Base-by-base conservation (phyloP, 108 stramenopile species). In the Discostella stelligeroides region DNA sequence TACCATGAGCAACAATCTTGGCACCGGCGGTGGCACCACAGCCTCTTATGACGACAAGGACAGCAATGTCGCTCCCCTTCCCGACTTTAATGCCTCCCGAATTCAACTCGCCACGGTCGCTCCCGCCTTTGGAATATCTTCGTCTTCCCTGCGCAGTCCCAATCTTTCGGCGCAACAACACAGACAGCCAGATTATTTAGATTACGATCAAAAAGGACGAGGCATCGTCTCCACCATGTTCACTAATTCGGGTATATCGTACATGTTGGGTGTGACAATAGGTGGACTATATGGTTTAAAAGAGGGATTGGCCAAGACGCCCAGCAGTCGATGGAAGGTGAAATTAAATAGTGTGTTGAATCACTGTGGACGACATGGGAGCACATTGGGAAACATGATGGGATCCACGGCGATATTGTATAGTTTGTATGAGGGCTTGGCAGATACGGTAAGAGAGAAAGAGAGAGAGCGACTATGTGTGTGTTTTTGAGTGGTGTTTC, bases 341-440 rank as follows among this genome's bases (percentile, higher is more conserved):
- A 85, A 92, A 65, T 57, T 95, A 49, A 95, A 95, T 75, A 82
- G 84, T 27, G 82, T 95, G 10, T 72, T 95, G 72, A 95, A 95
- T 81, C 89, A 92, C 67, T 87, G 86, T 47, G 89, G 90, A 29
- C 68, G 89, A 51, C 85, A 90, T 75, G 94, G 90, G 48, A 83
- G 82, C 68, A 75, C 79, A 21, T 74, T 79, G 11, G 94, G 94
- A 42, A 95, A 95, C 59, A 84, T 88, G 60, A 66, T 90, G 60
- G 94, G 91, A 13, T 83, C 82, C 12, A 85, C 88, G 51, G 87
- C 90, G 42, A 82, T 95, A 27, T 54, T 95, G 77, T 95, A 91
- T 77, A 84, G 82, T 15, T 67, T 95, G 27, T 91, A 85, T 66
- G 94, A 95, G 70, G 89, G 88, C 20, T 24, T 81, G 23, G 85